Conservation (phyloP, 805 yeast species). For the Starmerella roubikii region DNA sequence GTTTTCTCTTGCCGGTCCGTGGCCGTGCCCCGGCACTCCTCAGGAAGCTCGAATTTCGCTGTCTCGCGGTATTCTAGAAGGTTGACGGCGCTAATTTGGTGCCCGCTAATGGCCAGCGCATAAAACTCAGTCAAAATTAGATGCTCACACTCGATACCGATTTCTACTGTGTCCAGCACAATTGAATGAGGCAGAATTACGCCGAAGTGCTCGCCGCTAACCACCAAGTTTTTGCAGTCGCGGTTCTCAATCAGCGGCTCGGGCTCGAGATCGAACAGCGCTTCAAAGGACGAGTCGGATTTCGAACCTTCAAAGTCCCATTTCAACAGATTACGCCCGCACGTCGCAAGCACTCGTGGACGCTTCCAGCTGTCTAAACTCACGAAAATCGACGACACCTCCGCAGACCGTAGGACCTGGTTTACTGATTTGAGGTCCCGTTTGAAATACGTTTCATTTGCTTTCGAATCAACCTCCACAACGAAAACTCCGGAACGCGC, state of each 20-base stretch:
- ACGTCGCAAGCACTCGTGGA: background rate
- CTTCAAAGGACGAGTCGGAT: background rate
- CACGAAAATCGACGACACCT: conserved; percentile 10
- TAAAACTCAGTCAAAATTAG: conserved; percentile 11
- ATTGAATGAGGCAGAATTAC: background rate
- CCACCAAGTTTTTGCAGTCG: background rate
- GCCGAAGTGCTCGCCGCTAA: background rate
- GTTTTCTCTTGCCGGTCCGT: conserved; percentile 42
- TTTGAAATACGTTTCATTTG: conserved; percentile 33
- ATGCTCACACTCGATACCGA: background rate
- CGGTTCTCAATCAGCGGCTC: background rate
- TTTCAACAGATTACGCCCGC: background rate
- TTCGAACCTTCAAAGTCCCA: background rate
- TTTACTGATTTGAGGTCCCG: conserved; percentile 31
- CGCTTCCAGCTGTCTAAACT: background rate
- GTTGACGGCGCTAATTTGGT: conserved; percentile 1
- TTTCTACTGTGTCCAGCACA: conserved; percentile 1
- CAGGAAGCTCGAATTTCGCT: no score
- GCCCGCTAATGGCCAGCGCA: conserved; percentile 1
- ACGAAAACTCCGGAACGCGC: conserved; percentile 36
- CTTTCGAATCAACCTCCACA: conserved; percentile 29
- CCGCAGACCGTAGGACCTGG: conserved; percentile 30
- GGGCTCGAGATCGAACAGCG: background rate
- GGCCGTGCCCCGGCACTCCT: conserved; percentile 33
- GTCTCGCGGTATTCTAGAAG: conserved; percentile 1